phyloP scores from a whole-genome alignment of 345 rosid genomes.

The Aethionema arabicum region DNA sequence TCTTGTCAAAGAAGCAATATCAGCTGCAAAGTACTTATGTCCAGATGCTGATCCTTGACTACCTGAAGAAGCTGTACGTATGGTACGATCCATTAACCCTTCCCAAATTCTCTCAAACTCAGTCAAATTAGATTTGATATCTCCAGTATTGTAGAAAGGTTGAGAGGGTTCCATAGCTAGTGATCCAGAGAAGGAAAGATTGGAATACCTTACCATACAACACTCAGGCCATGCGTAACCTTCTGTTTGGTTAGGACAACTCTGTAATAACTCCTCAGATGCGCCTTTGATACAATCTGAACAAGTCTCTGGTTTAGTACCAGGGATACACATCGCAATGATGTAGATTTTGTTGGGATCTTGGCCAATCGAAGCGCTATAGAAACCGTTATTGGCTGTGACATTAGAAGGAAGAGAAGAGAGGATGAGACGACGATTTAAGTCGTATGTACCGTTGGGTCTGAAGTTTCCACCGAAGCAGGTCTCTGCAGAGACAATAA shows the following conservation, averaged over 20 bases:
- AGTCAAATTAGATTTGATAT: background rate
- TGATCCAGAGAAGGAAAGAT: background rate
- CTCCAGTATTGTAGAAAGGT: background rate
- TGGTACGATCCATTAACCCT: too few relatives aligned
- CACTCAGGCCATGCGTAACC: conserved; percentile 19
- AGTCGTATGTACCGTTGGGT: background rate
- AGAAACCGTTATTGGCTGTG: background rate
- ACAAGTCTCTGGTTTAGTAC: background rate
- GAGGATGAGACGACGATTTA: background rate
- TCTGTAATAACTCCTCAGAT: background rate
- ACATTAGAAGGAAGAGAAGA: background rate
- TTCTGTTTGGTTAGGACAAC: conserved; percentile 32
- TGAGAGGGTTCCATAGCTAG: background rate
- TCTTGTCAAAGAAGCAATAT: background rate
- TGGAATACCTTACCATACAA: conserved; percentile 34
- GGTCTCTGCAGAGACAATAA: background rate
- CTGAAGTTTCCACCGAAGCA: conserved; percentile 10
- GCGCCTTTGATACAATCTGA: background rate
- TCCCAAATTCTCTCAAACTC: background rate
- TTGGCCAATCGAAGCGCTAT: background rate
- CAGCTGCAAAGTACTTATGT: too few relatives aligned
- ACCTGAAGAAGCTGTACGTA: too few relatives aligned
- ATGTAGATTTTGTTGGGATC: conserved; percentile 8
- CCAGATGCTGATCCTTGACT: background rate
- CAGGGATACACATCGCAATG: conserved; percentile 20